Percentiles rank a stretch among this genome's conserved stretches.
Conservation (phyloP, 345 rosid genomes). For the Salix suchowensis region DNA sequence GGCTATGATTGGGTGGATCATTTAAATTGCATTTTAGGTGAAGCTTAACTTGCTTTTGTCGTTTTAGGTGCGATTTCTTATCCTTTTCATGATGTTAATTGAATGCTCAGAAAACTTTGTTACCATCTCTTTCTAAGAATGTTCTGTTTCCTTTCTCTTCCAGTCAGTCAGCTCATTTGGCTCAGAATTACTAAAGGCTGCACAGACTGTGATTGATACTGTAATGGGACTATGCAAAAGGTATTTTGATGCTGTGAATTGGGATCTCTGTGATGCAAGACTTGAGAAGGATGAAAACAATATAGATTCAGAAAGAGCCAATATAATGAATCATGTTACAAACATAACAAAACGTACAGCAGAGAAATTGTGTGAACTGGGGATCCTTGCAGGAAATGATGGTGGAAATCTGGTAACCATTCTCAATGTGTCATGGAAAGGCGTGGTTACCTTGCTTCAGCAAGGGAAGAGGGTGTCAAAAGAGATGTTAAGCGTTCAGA, state of each 20-base stretch:
- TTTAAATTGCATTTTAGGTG: not conserved
- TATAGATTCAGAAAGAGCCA: constrained; percentile 27
- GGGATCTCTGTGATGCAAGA: constrained; percentile 32
- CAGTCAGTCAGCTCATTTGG: constrained; percentile 59
- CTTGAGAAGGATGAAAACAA: constrained; percentile 21
- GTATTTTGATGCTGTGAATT: constrained; percentile 36
- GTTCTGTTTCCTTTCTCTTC: constrained; percentile 1
- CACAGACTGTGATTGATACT: constrained; percentile 54
- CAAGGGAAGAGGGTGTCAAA: constrained; percentile 49
- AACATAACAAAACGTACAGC: constrained; percentile 43
- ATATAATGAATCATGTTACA: constrained; percentile 33
- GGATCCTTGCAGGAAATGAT: constrained; percentile 64
- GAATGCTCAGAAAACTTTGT: not conserved
- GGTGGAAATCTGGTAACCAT: constrained; percentile 84
- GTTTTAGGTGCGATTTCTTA: not conserved
- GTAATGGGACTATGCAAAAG: constrained; percentile 58
- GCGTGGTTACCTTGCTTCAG: constrained; percentile 79
- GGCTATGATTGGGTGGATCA: not conserved
- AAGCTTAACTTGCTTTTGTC: not conserved
- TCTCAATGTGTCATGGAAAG: constrained; percentile 92
- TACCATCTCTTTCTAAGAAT: constrained; percentile 10
- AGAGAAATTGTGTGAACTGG: constrained; percentile 63
- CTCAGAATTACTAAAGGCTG: constrained; percentile 55
- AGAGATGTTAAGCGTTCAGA: constrained; percentile 48
- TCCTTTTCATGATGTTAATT: not conserved